Evolutionary conservation across 768 basidiomycete species (phyloP).

Genomic region (Suillus cothurnatus): DNA sequence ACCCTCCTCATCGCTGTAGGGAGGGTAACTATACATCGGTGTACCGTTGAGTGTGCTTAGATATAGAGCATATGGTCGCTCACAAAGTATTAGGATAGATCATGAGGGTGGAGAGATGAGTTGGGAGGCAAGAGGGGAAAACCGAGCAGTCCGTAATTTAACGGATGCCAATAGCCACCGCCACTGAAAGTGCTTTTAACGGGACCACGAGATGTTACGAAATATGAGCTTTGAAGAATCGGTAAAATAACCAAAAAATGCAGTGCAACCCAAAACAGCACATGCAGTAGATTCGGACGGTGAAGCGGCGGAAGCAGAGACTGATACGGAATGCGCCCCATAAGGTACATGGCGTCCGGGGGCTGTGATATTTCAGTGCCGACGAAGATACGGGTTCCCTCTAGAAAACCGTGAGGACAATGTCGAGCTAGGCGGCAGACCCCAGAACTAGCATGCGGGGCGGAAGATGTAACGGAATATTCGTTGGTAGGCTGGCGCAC

Average conservation of each 20-base stretch:
- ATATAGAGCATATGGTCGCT: not conserved
- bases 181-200: slow-evolving; percentile 22
- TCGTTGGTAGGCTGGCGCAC: not conserved
- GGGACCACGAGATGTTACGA: slow-evolving; percentile 19
- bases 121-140: slow-evolving; percentile 9
- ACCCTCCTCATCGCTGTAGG: not conserved
- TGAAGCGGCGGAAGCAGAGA: slow-evolving; percentile 3
- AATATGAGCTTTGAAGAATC: slow-evolving; percentile 16
- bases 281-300: not conserved
- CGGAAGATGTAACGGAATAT: not conserved
- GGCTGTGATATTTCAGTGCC: slow-evolving; percentile 29
- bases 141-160: slow-evolving; percentile 16
- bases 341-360: slow-evolving; percentile 9
- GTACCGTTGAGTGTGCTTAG: not conserved
- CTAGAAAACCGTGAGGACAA: not conserved
- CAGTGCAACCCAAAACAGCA: slow-evolving; percentile 24
- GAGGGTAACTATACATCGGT: not conserved
- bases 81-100: not conserved
- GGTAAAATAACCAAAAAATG: slow-evolving; percentile 5
- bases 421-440: not conserved
- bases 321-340: not conserved
- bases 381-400: not conserved
- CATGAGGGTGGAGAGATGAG: slow-evolving; percentile 8
- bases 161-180: slow-evolving; percentile 21
- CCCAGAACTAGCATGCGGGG: not conserved